These are phyloP conservation scores for Pythium guiyangense DNA, from an alignment of 352 stramenopile species.

Conservation along the genomic window DNA sequence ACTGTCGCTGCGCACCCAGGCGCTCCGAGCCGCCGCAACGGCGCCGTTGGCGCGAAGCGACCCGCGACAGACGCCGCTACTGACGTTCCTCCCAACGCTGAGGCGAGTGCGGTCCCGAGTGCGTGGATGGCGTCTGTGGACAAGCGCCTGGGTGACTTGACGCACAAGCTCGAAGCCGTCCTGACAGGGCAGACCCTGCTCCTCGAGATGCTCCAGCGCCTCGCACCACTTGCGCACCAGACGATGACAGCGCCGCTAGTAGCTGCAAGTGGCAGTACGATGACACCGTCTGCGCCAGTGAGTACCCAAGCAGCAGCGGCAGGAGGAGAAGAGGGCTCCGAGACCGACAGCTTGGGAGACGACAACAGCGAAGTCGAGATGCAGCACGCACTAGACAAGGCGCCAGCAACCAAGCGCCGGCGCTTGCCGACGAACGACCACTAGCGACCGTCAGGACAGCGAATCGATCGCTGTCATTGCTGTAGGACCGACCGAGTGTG, in stretches of 20 bases:
- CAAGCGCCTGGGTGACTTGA: conserved; percentile 3
- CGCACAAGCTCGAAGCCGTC: conserved; percentile 9
- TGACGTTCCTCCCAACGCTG: neutral
- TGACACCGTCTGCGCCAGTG: too few relatives aligned
- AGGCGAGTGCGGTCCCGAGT: neutral
- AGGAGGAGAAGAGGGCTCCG: too few relatives aligned
- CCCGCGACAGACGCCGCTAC: neutral
- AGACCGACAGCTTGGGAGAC: neutral
- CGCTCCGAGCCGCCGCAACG: neutral
- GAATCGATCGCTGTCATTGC: too few relatives aligned
- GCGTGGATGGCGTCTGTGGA: conserved; percentile 11
- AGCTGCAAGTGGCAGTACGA: too few relatives aligned
- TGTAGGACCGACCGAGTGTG: too few relatives aligned
- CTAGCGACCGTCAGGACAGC: too few relatives aligned
- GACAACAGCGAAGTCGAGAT: neutral
- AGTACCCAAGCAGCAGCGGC: too few relatives aligned
- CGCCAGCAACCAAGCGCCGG: conserved; percentile 4
- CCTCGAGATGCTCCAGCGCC: conserved; percentile 13
- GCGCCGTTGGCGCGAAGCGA: neutral
- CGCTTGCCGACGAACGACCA: neutral
- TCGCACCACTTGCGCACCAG: neutral
- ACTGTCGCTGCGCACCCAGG: too few relatives aligned
- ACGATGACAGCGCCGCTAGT: too few relatives aligned
- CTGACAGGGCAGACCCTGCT: conserved; percentile 10
- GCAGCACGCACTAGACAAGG: neutral